A percentile compares a stretch with the other conserved stretches of the same genome.
These are phyloP conservation scores for Citrus sinensis DNA, from an alignment of 345 rosid genomes.

Conservation along the genomic window DNA sequence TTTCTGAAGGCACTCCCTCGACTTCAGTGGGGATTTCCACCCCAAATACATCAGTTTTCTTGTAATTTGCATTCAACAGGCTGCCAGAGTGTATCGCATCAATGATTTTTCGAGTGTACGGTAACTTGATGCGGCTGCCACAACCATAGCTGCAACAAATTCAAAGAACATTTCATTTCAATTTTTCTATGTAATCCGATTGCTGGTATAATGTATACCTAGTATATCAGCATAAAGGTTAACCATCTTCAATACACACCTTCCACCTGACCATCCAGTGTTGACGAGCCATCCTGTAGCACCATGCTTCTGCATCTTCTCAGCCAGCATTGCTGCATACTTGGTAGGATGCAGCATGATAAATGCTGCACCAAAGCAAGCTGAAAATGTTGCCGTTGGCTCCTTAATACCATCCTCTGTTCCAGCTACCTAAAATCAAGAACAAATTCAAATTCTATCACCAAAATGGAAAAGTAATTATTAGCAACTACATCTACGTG, in stretches of 20 bases:
- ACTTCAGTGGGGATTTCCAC: slow-evolving; percentile 74
- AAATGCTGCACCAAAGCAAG: slow-evolving; percentile 98
- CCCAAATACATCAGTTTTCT: slow-evolving; percentile 77
- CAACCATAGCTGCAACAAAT: slow-evolving; percentile 60
- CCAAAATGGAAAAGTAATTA: neutral
- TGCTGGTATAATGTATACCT: neutral
- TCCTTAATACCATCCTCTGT: slow-evolving; percentile 94
- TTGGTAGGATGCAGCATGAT: slow-evolving; percentile 98
- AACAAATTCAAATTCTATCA: slow-evolving; percentile 9
- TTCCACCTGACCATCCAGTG: slow-evolving; percentile 98
- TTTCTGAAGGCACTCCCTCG: slow-evolving; percentile 84
- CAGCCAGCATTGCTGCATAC: slow-evolving; percentile 94
- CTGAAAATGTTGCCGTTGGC: slow-evolving; percentile 89
- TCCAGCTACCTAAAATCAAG: slow-evolving; percentile 72
- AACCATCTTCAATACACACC: slow-evolving; percentile 37
- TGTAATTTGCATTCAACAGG: slow-evolving; percentile 56
- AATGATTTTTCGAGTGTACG: slow-evolving; percentile 84
- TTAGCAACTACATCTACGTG: neutral
- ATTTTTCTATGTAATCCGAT: neutral
- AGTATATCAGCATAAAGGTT: neutral
- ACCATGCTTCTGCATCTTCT: slow-evolving; percentile 95
- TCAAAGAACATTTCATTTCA: neutral
- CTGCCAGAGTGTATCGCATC: slow-evolving; percentile 88
- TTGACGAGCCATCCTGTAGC: slow-evolving; percentile 97
- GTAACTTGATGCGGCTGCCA: slow-evolving; percentile 80